A percentile compares a stretch with the other conserved stretches of the same genome.
These are phyloP conservation scores for Decorospora gaudefroyi DNA, from an alignment of 2,329 filamentous ascomycete species.

Conservation along the genomic window DNA sequence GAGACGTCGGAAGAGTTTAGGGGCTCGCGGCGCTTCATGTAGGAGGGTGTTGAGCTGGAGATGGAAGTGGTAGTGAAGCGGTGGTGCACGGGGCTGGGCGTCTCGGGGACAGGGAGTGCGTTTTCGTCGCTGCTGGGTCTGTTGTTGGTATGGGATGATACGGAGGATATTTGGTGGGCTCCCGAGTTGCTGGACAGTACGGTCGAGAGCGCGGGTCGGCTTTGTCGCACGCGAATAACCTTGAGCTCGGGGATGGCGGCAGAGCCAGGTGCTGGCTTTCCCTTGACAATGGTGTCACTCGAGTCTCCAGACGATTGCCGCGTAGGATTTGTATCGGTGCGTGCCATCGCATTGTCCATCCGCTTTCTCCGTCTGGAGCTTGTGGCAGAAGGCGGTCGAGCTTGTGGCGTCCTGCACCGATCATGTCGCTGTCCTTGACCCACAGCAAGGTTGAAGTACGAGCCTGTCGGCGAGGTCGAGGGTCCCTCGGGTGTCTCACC, in stretches of 20 bases:
- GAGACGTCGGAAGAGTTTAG: slow-evolving; percentile 45
- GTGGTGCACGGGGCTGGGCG: slow-evolving; percentile 18
- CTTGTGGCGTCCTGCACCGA: slow-evolving; percentile 36
- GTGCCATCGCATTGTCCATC: slow-evolving; percentile 32
- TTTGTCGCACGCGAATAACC: slow-evolving; percentile 31
- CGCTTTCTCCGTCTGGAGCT: slow-evolving; percentile 37
- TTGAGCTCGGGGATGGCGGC: slow-evolving; percentile 25
- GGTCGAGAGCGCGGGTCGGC: slow-evolving; percentile 42
- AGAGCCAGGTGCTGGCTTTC: slow-evolving; percentile 18
- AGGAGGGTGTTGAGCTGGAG: slow-evolving; percentile 32
- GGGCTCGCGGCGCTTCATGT: slow-evolving; percentile 29
- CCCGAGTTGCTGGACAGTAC: slow-evolving; percentile 41
- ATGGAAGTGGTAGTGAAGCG: slow-evolving; percentile 28
- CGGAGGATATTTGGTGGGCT: slow-evolving; percentile 4
- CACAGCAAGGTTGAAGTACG: slow-evolving; percentile 34
- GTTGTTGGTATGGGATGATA: neutral
- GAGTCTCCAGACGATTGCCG: slow-evolving; percentile 32
- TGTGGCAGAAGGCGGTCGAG: slow-evolving; percentile 36
- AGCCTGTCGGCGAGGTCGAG: slow-evolving; percentile 45
- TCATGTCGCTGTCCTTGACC: slow-evolving; percentile 34
- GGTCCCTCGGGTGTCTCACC: slow-evolving; percentile 45
- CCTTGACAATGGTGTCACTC: slow-evolving; percentile 28
- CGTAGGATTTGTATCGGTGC: slow-evolving; percentile 26
- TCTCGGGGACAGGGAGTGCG: slow-evolving; percentile 11
- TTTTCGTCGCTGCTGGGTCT: slow-evolving; percentile 26